A percentile compares a stretch with the other conserved stretches of the same genome.
Evolutionary conservation across 768 basidiomycete genomes (phyloP).

Genomic region (Coprinopsis sp.): DNA sequence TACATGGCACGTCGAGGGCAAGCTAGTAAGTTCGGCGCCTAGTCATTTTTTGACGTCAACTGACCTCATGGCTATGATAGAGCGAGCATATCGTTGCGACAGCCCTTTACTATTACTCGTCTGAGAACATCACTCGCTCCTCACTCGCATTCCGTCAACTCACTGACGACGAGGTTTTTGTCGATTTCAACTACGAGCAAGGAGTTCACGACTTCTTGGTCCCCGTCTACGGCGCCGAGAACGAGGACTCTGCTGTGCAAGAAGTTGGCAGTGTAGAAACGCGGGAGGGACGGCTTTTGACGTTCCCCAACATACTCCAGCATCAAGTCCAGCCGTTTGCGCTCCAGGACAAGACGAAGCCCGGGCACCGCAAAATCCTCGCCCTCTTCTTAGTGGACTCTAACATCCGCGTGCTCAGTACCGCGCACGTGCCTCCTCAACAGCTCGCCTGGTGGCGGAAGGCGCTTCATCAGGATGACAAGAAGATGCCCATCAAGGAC

Average conservation of each 20-base stretch:
- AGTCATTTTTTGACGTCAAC: constrained; percentile 5
- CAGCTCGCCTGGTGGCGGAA: constrained; percentile 25
- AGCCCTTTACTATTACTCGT: constrained; percentile 25
- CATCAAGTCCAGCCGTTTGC: constrained; percentile 31
- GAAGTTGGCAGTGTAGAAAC: constrained; percentile 25
- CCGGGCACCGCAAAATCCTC: constrained; percentile 37
- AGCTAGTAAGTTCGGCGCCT: constrained; percentile 10
- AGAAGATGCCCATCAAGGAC: constrained; percentile 1
- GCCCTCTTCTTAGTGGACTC: constrained; percentile 36
- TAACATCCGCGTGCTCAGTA: constrained; percentile 19
- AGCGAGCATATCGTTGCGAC: constrained; percentile 25
- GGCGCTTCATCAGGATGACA: constrained; percentile 3
- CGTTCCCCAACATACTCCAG: constrained; percentile 35
- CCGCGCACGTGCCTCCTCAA: constrained; percentile 24
- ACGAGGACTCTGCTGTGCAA: constrained; percentile 14
- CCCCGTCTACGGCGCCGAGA: constrained; percentile 15
- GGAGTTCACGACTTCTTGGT: constrained; percentile 19
- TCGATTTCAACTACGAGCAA: constrained; percentile 15
- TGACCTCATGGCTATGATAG: constrained; percentile 18
- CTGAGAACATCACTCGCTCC: constrained; percentile 27
- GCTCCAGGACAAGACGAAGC: constrained; percentile 29
- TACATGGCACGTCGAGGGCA: constrained; percentile 17
- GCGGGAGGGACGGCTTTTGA: constrained; percentile 24
- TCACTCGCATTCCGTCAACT: constrained; percentile 16
- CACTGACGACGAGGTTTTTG: neutral